Evolutionary conservation across 768 basidiomycete genomes (phyloP).

Genomic region (Termitomyces sp.): DNA sequence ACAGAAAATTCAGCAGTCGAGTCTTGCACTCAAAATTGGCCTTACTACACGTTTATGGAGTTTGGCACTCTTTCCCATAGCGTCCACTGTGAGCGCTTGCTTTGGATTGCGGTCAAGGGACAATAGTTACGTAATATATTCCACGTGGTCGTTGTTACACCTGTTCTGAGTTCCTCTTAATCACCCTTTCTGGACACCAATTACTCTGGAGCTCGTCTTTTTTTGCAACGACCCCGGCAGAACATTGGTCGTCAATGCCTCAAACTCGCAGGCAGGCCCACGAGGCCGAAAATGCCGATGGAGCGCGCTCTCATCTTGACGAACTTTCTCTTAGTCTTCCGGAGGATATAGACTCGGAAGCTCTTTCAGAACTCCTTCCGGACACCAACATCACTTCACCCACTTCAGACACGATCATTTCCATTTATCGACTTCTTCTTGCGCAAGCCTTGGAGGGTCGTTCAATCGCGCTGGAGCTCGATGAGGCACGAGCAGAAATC

Average conservation of each 20-base stretch:
- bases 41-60: slow-evolving; percentile 59
- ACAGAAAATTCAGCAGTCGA: slow-evolving; percentile 8
- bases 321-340: slow-evolving; percentile 47
- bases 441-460: slow-evolving; percentile 57
- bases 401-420: slow-evolving; percentile 55
- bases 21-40: not conserved
- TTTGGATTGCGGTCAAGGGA: too few relatives aligned
- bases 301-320: slow-evolving; percentile 26
- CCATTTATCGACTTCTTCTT: slow-evolving; percentile 60
- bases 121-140: slow-evolving; percentile 5
- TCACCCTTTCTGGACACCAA: slow-evolving; percentile 8
- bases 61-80: slow-evolving; percentile 68
- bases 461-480: slow-evolving; percentile 56
- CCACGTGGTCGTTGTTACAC: slow-evolving; percentile 17
- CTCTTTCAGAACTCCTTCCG: slow-evolving; percentile 58
- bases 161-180: not conserved
- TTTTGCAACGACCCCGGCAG: slow-evolving; percentile 30
- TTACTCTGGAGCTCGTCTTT: slow-evolving; percentile 30
- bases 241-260: slow-evolving; percentile 28
- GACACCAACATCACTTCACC: slow-evolving; percentile 55
- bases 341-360: slow-evolving; percentile 63
- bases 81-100: not conserved
- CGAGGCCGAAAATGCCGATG: slow-evolving; percentile 32
- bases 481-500: slow-evolving; percentile 63
- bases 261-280: slow-evolving; percentile 66